Evolutionary conservation across 805 yeast genomes (phyloP), one percentile per base, ranked within the genome.

Genomic region (Lachancea sp.): DNA sequence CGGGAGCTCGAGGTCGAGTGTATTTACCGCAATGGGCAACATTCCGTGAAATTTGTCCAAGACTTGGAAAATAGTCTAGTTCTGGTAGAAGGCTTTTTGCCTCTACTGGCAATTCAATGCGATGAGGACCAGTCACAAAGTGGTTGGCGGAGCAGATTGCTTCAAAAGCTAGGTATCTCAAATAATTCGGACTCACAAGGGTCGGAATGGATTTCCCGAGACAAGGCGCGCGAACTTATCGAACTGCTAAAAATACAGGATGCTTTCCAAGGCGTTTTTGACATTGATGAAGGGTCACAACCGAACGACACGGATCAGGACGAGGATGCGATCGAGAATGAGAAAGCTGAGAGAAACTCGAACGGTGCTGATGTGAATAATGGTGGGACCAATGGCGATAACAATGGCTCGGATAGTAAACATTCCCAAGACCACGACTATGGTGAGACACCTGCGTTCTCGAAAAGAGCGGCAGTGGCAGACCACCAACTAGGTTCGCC

Each of bases 131-230:
- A 49, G 40, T 34, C 49, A 44, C 42, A 30, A 5, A 43, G 30
- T 6, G 50, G 48, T 29, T 51, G 48, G 40, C 53, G 51, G 26
- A 56, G 53, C 40, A 40, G 39, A 29, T 25, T 60, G 19, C 45
- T 60, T 12, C 47, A 62, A 2, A 56, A 55, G 39, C 60, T 50
- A 46, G 58, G 56, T 13, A 47, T 61, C 13, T 43, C 54, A 18
- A 59, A 59, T 12, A 62, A 58, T 18, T 58, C 60, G 8, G 58
- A 58, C 42, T 47, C 47, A 8, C 52, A 48, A 16, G 63, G 60
- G 11, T 50, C 52, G 13, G 54, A 56, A 49, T 60, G 65, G 67
- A 60, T 61, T 26, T 55, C 61, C 9, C 44, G 51, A 3, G 60
- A 54, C 6, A 60, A 61, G 43, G 58, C 62, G 3, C 41, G 41